Percentiles rank a stretch among this genome's conserved stretches.
Evolutionary conservation across 2,329 filamentous ascomycete genomes (phyloP).

Genomic region (Dryadomyces sulphureus): DNA sequence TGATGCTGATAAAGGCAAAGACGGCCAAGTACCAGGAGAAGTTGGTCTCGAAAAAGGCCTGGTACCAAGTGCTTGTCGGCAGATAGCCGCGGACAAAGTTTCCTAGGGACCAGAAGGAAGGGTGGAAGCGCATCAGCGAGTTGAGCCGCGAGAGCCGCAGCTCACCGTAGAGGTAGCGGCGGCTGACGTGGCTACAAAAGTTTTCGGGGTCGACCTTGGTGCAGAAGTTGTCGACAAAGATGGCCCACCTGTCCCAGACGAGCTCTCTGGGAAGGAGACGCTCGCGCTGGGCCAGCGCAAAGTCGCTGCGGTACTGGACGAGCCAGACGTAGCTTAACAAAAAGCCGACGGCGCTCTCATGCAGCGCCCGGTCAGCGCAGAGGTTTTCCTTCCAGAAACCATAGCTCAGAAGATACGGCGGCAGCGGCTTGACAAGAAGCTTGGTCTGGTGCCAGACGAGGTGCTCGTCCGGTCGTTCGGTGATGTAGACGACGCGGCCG

Average conservation of each 20-base stretch:
- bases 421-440: not conserved
- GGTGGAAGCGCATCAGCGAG: not conserved
- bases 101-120: not conserved
- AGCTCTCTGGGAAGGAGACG: not conserved
- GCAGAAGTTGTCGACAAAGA: not conserved
- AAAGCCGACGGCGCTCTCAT: not conserved
- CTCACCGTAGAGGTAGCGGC: slow-evolving; percentile 1
- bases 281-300: not conserved
- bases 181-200: not conserved
- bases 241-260: not conserved
- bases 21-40: not conserved
- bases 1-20: not conserved
- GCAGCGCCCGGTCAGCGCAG: not conserved
- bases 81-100: not conserved
- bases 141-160: not conserved
- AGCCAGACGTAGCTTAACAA: not conserved
- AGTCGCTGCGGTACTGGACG: not conserved
- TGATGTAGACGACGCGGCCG: not conserved
- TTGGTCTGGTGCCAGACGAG: not conserved
- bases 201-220: no score
- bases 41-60: not conserved
- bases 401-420: not conserved
- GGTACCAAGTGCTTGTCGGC: slow-evolving; percentile 1
- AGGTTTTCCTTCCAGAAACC: not conserved
- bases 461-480: not conserved